These are phyloP conservation scores for Tremellales sp. DNA, from an alignment of 1,284 basidiomycete genomes.

Conservation along the genomic window DNA sequence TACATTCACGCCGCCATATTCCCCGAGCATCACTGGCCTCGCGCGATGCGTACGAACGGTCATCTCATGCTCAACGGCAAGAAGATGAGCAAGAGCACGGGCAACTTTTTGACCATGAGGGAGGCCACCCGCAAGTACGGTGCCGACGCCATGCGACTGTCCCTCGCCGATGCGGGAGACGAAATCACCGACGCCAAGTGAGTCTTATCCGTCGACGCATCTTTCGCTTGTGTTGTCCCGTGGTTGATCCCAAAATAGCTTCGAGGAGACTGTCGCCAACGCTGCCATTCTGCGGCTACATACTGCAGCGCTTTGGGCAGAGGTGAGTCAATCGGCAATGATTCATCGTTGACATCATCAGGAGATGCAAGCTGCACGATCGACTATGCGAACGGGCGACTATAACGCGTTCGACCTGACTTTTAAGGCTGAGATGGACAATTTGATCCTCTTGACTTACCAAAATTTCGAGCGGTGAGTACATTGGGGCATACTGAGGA, in stretches of 20 bases:
- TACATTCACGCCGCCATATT: constrained; percentile 95
- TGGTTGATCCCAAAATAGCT: constrained; percentile 61
- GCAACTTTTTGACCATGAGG: constrained; percentile 49
- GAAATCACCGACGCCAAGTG: constrained; percentile 76
- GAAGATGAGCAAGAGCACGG: constrained; percentile 99
- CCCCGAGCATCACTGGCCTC: constrained; percentile 89
- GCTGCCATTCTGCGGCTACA: constrained; percentile 93
- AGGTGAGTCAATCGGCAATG: constrained; percentile 57
- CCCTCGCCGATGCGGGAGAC: constrained; percentile 94
- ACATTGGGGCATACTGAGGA: constrained; percentile 2
- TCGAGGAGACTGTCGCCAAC: constrained; percentile 98
- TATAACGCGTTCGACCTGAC: constrained; percentile 66
- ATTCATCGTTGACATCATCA: constrained; percentile 32
- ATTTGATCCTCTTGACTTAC: constrained; percentile 75
- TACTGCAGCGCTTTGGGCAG: constrained; percentile 87
- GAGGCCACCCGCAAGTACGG: constrained; percentile 50
- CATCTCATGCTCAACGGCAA: constrained; percentile 97
- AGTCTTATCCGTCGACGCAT: constrained; percentile 7
- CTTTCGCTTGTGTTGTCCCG: neutral
- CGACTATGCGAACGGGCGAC: constrained; percentile 63
- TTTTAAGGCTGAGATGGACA: constrained; percentile 89
- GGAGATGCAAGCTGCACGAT: constrained; percentile 64
- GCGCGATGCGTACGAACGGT: constrained; percentile 89
- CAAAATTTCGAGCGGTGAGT: constrained; percentile 72
- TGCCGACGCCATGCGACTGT: constrained; percentile 71